A percentile compares a stretch with the other conserved stretches of the same genome.
phyloP scores from a whole-genome alignment of 495 filamentous ascomycete species.

The Penicillium taxi region DNA sequence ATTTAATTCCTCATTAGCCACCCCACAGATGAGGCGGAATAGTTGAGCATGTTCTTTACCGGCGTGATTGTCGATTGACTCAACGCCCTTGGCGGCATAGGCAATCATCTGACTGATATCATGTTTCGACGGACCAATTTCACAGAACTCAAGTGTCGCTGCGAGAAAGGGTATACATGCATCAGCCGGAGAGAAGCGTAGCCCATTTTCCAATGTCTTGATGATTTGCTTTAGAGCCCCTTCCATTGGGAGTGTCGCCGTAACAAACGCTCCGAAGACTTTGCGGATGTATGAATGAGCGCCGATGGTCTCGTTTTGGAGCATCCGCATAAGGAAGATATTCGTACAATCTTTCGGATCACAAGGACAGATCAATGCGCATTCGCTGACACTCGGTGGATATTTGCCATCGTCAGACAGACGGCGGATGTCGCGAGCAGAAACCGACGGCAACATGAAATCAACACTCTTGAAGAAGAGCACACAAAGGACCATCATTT shows the following conservation, averaged over 20 bases:
- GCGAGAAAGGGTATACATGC: slow-evolving; percentile 47
- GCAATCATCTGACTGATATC: slow-evolving; percentile 39
- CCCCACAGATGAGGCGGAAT: slow-evolving; percentile 39
- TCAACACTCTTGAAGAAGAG: slow-evolving; percentile 36
- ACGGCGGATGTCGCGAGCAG: slow-evolving; percentile 21
- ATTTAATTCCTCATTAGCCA: slow-evolving; percentile 33
- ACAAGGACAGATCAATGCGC: slow-evolving; percentile 24
- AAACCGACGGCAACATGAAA: slow-evolving; percentile 23
- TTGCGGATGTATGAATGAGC: slow-evolving; percentile 21
- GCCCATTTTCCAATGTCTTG: slow-evolving; percentile 42
- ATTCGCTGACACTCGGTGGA: slow-evolving; percentile 35
- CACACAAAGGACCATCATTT: slow-evolving; percentile 39
- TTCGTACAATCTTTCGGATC: slow-evolving; percentile 28
- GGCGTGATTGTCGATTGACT: slow-evolving; percentile 48
- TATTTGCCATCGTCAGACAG: slow-evolving; percentile 21
- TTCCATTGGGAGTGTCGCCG: slow-evolving; percentile 41
- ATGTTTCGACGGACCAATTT: slow-evolving; percentile 27
- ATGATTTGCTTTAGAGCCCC: slow-evolving; percentile 32
- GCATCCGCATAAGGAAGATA: slow-evolving; percentile 37
- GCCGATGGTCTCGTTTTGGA: slow-evolving; percentile 24
- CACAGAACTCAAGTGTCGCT: slow-evolving; percentile 44
- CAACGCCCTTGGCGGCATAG: slow-evolving; percentile 47
- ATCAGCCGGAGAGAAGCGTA: slow-evolving; percentile 49
- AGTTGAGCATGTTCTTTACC: slow-evolving; percentile 54
- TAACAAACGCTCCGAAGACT: slow-evolving; percentile 37